phyloP scores from a whole-genome alignment of 257 asterid species.

The Leonotis leonurus region DNA sequence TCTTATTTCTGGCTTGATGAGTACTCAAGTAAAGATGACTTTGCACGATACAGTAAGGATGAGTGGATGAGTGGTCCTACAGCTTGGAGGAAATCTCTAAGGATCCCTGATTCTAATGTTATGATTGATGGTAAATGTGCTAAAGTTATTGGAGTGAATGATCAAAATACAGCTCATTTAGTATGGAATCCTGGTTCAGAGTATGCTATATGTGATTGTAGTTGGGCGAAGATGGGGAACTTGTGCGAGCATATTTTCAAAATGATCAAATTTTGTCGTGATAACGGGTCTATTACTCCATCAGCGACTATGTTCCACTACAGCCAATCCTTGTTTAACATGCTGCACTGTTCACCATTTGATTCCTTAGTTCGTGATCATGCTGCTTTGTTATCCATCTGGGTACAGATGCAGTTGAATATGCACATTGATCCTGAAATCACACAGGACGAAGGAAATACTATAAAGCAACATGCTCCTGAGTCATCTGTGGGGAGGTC shows the following conservation, averaged over 20 bases:
- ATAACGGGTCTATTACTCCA: slow-evolving; percentile 37
- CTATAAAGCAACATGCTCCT: slow-evolving; percentile 20
- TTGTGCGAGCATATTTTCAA: slow-evolving; percentile 78
- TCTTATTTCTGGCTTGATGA: slow-evolving; percentile 95
- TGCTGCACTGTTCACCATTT: slow-evolving; percentile 52
- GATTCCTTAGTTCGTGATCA: slow-evolving; percentile 84
- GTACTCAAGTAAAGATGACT: slow-evolving; percentile 67
- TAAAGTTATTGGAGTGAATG: slow-evolving; percentile 42
- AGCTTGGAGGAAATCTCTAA: slow-evolving; percentile 70
- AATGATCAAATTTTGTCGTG: slow-evolving; percentile 54
- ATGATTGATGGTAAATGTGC: slow-evolving; percentile 51
- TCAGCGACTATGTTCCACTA: slow-evolving; percentile 70
- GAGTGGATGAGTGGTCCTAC: slow-evolving; percentile 88
- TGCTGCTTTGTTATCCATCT: slow-evolving; percentile 64
- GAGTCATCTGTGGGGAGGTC: slow-evolving; percentile 19
- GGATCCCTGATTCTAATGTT: slow-evolving; percentile 62
- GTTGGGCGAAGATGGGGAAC: slow-evolving; percentile 73
- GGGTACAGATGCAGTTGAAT: slow-evolving; percentile 64
- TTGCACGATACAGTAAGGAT: slow-evolving; percentile 74
- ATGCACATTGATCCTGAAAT: slow-evolving; percentile 35
- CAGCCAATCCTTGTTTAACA: slow-evolving; percentile 56
- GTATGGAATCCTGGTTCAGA: slow-evolving; percentile 78
- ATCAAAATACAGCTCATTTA: slow-evolving; percentile 34
- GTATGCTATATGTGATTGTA: slow-evolving; percentile 75
- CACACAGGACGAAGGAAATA: slow-evolving; percentile 9